Base-by-base conservation (phyloP, 768 basidiomycete genomes). In the Cyathus striatus region DNA sequence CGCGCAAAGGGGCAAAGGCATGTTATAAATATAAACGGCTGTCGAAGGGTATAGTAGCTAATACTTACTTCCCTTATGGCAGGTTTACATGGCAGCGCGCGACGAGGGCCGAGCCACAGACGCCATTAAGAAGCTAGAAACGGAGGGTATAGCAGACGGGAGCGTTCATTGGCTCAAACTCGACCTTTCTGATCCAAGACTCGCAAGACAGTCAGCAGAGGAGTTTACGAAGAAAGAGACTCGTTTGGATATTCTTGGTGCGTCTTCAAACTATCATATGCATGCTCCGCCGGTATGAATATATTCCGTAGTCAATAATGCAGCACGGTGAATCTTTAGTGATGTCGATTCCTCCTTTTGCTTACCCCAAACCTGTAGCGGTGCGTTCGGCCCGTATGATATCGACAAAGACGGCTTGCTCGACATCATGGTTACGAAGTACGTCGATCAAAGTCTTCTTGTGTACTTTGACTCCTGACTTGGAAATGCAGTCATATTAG, bases 401-500 rank as follows among this genome's bases (percentile, higher is more conserved):
- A 23, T 48, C 12, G 40, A 44, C 26, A 36, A 47, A 16, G 48
- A 54, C 23, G 53, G 50, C 3, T 34, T 54, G 16, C 44, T 27
- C 7, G 45, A 55, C 35, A 38, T 55, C 13, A 50, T 49, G 47
- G 39, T 44, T 12, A 50, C 45, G 2, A 50, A 52, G 48, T 55
- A 14, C 6, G 53, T 45, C 14, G 14, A 20, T n/a, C 18, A n/a
- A n/a, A n/a, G n/a, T n/a, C n/a, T n/a, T n/a, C n/a, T n/a, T n/a
- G n/a, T n/a, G n/a, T n/a, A n/a, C n/a, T n/a, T n/a, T n/a, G n/a
- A n/a, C n/a, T n/a, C n/a, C n/a, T n/a, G n/a, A n/a, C 30, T 12
- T 16, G 30, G n/a, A n/a, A n/a, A n/a, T n/a, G n/a, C 12, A 83
- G 82, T 39, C 66, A 74, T 42, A 61, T 84, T 18, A 69, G 73